Base-by-base conservation (phyloP, 2,329 filamentous ascomycete species). In the Hypoxylon sp. region DNA sequence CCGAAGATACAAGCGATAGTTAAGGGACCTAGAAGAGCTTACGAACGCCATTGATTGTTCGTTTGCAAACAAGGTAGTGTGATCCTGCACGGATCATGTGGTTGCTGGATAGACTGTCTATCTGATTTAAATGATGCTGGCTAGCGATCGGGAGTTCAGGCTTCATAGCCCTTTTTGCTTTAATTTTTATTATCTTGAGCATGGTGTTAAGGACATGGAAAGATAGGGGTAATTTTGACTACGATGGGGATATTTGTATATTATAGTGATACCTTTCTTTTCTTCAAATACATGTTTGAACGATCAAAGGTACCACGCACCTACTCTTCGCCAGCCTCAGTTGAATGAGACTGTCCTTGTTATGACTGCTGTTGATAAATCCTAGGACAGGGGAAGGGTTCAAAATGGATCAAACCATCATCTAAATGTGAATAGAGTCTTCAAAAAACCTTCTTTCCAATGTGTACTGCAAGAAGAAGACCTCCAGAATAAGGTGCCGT, bases 401-500 rank as follows among this genome's bases (percentile, higher is more conserved):
- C 10, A 3, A 28, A 23, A n/a, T 25, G n/a, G 5, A 19, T 36
- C 19, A 17, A 51, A 17, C 10, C 23, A 30, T 14, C n/a, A 30
- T 46, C 17, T 38, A 11, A 38, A 25, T 23, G 14, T 19, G 2
- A 7, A 13, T 25, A 28, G 14, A 14, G 17, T 11, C 28, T 9
- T 46, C 38, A 57, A 3, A 21, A 7, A 3, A 9, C 23, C 7
- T 23, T 32, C 45, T 60, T 60, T 10, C 66, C 64, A 60, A 60
- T 45, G 25, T 74, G 72, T 2, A 74, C 63, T 13, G 59, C 69
- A 30, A 73, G 52, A n/a, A 67, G 65, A 38, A 87, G 76, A 0
- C 85, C 85, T 30, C 82, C 82, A 0, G 74, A 77, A 68, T 81
- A 87, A 0, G 85, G 85, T 2, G 85, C 69, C 0, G 83, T 86